These are phyloP conservation scores for Neofusicoccum cordaticola DNA, from an alignment of 2,329 filamentous ascomycete species.

Conservation along the genomic window DNA sequence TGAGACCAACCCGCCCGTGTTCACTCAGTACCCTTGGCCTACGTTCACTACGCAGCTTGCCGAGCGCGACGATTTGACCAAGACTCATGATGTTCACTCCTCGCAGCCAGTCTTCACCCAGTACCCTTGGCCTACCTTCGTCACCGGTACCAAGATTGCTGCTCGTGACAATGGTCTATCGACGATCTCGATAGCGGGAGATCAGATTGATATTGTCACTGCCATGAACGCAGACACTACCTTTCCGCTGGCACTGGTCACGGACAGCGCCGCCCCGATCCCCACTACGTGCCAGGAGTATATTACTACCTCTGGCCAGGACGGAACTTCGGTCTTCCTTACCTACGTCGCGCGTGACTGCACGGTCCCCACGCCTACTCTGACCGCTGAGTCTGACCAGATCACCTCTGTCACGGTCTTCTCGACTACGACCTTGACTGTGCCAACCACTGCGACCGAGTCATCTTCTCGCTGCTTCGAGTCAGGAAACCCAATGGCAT, in stretches of 20 bases:
- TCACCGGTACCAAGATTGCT: not conserved
- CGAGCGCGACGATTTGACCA: too few species aligned
- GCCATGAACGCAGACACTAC: not conserved
- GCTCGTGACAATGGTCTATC: not conserved
- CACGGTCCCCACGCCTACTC: not conserved
- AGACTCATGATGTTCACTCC: not conserved
- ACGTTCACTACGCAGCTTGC: too few species aligned
- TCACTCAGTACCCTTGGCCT: not conserved
- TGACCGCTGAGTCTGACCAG: too few species aligned
- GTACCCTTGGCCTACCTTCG: not conserved
- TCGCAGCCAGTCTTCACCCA: not conserved
- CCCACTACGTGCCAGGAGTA: not conserved
- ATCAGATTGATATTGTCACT: not conserved
- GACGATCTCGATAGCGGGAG: not conserved
- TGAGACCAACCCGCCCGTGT: too few species aligned
- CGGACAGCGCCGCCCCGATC: not conserved
- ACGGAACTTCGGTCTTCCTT: not conserved
- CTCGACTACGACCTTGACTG: not conserved
- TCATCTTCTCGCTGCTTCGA: not conserved
- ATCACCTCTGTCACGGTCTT: too few species aligned
- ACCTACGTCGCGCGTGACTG: slow-evolving; percentile 6
- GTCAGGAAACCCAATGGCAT: not conserved
- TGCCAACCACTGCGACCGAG: not conserved
- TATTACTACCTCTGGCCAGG: not conserved
- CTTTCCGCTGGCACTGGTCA: not conserved